phyloP scores from a whole-genome alignment of 495 filamentous ascomycete genomes.

The Penicillium nucicola region DNA sequence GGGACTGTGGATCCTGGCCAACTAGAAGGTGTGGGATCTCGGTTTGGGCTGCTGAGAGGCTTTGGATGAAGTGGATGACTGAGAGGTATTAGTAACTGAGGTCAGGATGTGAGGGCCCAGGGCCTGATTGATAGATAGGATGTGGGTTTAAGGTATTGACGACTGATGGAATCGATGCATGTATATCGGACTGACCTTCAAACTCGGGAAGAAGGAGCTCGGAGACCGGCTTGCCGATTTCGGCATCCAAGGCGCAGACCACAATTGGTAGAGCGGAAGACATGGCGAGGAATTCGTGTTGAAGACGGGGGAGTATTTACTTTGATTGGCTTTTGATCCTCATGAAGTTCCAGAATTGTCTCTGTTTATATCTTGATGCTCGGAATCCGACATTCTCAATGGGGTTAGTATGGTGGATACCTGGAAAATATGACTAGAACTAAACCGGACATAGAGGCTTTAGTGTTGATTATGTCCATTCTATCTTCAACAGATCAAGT shows the following conservation, averaged over 20 bases:
- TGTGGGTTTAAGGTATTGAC: too few species aligned
- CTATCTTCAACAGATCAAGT: too few species aligned
- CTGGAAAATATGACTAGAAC: too few species aligned
- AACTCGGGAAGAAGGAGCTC: conserved; percentile 25
- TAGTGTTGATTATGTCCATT: background rate
- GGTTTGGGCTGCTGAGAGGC: conserved; percentile 12
- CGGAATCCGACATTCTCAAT: conserved; percentile 1
- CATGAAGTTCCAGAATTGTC: background rate
- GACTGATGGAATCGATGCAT: background rate
- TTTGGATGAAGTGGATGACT: conserved; percentile 30
- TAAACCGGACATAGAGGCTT: too few species aligned
- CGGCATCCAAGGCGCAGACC: conserved; percentile 18
- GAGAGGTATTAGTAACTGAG: conserved; percentile 1
- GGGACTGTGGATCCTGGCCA: conserved; percentile 21
- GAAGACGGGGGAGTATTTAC: too few species aligned
- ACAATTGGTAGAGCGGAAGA: conserved; percentile 13
- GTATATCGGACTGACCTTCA: conserved; percentile 21
- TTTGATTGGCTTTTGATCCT: too few species aligned
- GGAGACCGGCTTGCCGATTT: conserved; percentile 24
- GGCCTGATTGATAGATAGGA: too few species aligned
- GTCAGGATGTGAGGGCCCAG: too few species aligned
- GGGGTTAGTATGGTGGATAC: background rate
- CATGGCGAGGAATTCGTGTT: conserved; percentile 1
- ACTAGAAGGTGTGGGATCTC: conserved; percentile 28
- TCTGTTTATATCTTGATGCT: background rate